Percentiles rank a stretch among this genome's conserved stretches.
Conservation (phyloP, 768 basidiomycete genomes). For the Tulasnella sp. region DNA sequence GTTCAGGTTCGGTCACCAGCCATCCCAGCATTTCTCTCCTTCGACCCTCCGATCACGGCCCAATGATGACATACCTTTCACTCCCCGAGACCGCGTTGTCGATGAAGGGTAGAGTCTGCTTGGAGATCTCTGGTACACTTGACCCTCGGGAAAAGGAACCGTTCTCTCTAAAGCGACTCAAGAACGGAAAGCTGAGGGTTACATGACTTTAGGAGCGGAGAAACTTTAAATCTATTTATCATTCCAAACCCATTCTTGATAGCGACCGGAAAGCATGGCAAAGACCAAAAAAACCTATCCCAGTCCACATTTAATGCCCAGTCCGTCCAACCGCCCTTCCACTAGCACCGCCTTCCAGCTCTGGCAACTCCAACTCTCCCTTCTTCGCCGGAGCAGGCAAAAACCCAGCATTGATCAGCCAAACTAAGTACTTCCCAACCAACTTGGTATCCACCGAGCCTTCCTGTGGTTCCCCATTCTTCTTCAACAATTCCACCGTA, state of each 20-base stretch:
- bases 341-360: constrained; percentile 41
- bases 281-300: neutral
- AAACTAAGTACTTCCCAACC: constrained; percentile 86
- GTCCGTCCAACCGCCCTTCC: constrained; percentile 69
- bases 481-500: constrained; percentile 59
- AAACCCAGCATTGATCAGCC: constrained; percentile 85
- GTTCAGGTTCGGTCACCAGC: no score
- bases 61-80: constrained; percentile 4
- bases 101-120: constrained; percentile 1
- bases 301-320: constrained; percentile 38
- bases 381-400: constrained; percentile 52
- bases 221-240: neutral
- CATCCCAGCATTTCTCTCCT: neutral
- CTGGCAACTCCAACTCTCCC: constrained; percentile 40
- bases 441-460: constrained; percentile 68
- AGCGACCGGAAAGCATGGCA: constrained; percentile 10
- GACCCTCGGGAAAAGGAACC: constrained; percentile 13
- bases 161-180: neutral
- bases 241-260: constrained; percentile 44
- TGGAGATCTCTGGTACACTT: neutral
- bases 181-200: constrained; percentile 27
- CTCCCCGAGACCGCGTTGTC: constrained; percentile 4
- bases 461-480: constrained; percentile 41
- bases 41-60: neutral
- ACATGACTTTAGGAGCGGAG: neutral